These are phyloP conservation scores for Rutstroemia sp. DNA, from an alignment of 2,329 filamentous ascomycete species.

Conservation along the genomic window DNA sequence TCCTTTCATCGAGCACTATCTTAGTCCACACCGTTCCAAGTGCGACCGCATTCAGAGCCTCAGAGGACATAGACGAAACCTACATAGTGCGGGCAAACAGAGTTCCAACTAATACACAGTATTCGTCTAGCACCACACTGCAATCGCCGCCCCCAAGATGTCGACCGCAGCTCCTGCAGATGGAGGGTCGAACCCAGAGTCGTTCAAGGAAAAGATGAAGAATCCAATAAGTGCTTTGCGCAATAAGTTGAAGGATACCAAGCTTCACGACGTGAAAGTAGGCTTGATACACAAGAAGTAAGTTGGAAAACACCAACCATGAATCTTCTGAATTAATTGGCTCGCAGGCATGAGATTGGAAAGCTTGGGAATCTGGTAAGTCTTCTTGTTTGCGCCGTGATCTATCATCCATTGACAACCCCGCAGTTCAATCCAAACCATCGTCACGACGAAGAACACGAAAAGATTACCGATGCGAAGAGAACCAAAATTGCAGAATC, in stretches of 20 bases:
- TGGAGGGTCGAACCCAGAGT: conserved; percentile 22
- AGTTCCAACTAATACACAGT: too few relatives aligned
- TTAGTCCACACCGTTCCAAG: too few relatives aligned
- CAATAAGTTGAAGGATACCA: conserved; percentile 47
- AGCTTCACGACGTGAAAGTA: conserved; percentile 51
- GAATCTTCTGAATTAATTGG: neutral
- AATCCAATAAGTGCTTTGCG: conserved; percentile 37
- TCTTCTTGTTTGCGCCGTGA: neutral
- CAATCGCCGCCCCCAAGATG: conserved; percentile 14
- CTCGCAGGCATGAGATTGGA: conserved; percentile 48
- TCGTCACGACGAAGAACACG: conserved; percentile 89
- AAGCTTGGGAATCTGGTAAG: conserved; percentile 55
- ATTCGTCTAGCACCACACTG: too few relatives aligned
- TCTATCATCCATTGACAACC: neutral
- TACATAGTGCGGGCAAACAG: too few relatives aligned
- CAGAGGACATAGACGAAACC: too few relatives aligned
- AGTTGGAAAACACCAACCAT: neutral
- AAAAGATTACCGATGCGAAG: conserved; percentile 76
- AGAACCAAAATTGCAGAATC: conserved; percentile 62
- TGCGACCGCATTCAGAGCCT: too few relatives aligned
- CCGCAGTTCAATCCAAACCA: conserved; percentile 72
- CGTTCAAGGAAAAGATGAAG: conserved; percentile 40
- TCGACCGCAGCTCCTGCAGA: conserved; percentile 21
- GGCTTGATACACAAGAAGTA: conserved; percentile 53
- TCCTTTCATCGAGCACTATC: too few relatives aligned